Evolutionary conservation across 2,329 filamentous ascomycete genomes (phyloP), one percentile per base, ranked within the genome.

Genomic region (Grosmannia clavigera): DNA sequence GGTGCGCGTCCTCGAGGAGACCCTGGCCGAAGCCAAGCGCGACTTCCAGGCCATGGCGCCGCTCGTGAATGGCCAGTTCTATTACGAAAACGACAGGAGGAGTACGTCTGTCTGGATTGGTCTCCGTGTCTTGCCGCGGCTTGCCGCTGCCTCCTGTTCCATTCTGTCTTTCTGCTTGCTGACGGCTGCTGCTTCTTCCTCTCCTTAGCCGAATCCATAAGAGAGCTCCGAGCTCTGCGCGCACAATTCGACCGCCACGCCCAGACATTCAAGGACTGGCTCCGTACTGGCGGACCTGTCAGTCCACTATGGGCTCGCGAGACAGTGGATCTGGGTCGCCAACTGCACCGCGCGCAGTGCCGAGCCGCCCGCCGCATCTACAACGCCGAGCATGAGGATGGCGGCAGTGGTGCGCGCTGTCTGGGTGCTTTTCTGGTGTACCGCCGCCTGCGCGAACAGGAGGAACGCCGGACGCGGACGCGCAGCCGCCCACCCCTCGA

Each of bases 1-100:
- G 71, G 69, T 79, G 61, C 78, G 76, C 60, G 76, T 79, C 56
- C 73, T 84, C 59, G 77, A 82, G 65, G 72, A 75, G 43, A 73
- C 76, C n/a, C 73, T 84, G 58, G 79, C 83, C 67, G 80, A 82
- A 65, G 81, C 81, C 60, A 81, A 79, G 70, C 77, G 75, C 68
- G 81, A 84, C 70, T 84, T 83, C 64, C 81, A 84, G 70, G 76
- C 81, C 66, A 72, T 84, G 61, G 76, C 76, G 27, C 73, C 74
- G 55, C 72, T 84, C 52, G 75, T 84, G 59, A 79, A 81, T 64
- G 80, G 81, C 35, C 75, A 78, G 65, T 73, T 77, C 54, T 81
- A 83, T 68, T 84, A 84, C 65, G 78, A 83, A 66, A 77, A 78
- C 62, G 81, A 84, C 67, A 73, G 79, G 59, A 78, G 75, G n/a